A percentile compares a stretch with the other conserved stretches of the same genome.
These are phyloP conservation scores for Pseudocercospora eumusae DNA, from an alignment of 2,329 filamentous ascomycete species.

Conservation along the genomic window DNA sequence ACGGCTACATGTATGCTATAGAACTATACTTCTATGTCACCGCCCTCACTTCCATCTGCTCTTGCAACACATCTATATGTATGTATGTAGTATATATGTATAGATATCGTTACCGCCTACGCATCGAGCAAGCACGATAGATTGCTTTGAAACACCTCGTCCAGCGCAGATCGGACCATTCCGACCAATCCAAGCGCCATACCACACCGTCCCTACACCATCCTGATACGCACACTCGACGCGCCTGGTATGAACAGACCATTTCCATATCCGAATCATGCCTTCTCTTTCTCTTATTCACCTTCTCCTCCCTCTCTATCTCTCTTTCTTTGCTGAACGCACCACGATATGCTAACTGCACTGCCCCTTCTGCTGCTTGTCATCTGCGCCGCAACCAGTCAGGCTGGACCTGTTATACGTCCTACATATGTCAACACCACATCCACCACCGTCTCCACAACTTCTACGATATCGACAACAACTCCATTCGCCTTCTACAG, in stretches of 20 bases:
- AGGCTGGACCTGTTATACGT: conserved; percentile 19
- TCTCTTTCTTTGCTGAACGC: conserved; percentile 17
- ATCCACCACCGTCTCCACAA: not conserved
- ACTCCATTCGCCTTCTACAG: not conserved
- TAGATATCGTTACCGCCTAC: too few relatives aligned
- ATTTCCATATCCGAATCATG: not conserved
- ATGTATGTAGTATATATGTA: too few relatives aligned
- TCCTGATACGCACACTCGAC: conserved; percentile 18
- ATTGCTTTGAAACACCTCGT: conserved; percentile 3
- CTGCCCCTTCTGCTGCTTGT: conserved; percentile 22
- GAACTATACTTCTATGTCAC: too few relatives aligned
- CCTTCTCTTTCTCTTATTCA: conserved; percentile 1
- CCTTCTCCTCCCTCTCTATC: conserved; percentile 18
- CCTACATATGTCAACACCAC: conserved; percentile 27
- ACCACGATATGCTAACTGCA: conserved; percentile 18
- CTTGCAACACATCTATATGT: not conserved
- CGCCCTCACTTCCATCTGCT: not conserved
- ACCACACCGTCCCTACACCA: not conserved
- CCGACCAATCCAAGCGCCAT: conserved; percentile 9
- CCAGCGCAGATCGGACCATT: conserved; percentile 7
- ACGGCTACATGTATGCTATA: too few relatives aligned
- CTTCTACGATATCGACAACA: conserved; percentile 7
- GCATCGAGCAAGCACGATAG: too few relatives aligned
- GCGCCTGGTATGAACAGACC: conserved; percentile 28
- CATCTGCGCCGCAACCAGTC: conserved; percentile 13